A percentile compares a stretch with the other conserved stretches of the same genome.
Conservation (phyloP, 257 asterid species). For the Solanum phureja region DNA sequence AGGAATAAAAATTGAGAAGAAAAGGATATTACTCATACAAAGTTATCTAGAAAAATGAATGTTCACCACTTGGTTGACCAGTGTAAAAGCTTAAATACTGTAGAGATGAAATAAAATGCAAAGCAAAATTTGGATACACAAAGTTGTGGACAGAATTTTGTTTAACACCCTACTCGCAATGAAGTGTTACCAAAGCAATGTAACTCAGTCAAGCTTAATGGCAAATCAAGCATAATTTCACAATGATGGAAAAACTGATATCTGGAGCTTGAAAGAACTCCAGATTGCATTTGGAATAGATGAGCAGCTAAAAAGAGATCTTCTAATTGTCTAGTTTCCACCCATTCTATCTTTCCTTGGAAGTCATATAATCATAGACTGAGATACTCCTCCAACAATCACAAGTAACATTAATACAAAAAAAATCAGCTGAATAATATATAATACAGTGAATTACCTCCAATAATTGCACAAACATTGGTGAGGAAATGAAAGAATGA, state of each 20-base stretch:
- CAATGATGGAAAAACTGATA: neutral
- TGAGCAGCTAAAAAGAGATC: neutral
- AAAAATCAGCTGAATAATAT: neutral
- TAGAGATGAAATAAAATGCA: neutral
- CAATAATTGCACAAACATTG: conserved; percentile 87
- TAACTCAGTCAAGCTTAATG: neutral
- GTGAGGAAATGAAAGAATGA: conserved; percentile 92
- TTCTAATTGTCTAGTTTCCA: neutral
- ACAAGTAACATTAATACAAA: neutral
- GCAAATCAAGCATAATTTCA: neutral
- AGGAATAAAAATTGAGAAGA: neutral
- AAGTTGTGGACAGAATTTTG: neutral
- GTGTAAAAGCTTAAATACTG: neutral
- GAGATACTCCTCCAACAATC: neutral
- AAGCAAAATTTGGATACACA: neutral
- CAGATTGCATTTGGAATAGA: neutral
- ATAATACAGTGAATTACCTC: conserved; percentile 42
- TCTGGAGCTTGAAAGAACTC: neutral
- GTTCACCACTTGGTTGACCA: neutral
- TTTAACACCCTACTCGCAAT: neutral
- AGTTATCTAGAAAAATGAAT: neutral
- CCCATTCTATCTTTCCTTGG: neutral
- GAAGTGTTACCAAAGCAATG: neutral
- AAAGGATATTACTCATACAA: neutral
- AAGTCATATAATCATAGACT: neutral